phyloP scores from a whole-genome alignment of 805 yeast species.

The Wickerhamiella alocasiicola region DNA sequence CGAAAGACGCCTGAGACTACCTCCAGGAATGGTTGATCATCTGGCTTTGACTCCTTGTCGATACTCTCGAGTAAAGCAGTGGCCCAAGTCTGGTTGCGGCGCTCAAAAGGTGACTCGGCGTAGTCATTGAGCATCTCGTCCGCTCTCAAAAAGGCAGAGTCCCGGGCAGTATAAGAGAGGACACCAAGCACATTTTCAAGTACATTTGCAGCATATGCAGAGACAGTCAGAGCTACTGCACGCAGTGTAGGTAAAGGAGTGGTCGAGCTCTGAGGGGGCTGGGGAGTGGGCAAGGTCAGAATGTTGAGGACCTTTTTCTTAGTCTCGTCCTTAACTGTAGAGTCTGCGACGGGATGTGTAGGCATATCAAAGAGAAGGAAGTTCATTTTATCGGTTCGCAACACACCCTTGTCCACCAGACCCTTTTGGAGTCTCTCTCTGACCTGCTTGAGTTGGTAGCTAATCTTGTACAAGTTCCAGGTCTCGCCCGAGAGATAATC shows the following conservation, averaged over 20 bases:
- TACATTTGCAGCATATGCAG: constrained; percentile 92
- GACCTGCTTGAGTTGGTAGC: constrained; percentile 92
- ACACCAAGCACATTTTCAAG: constrained; percentile 70
- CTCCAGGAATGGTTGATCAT: constrained; percentile 51
- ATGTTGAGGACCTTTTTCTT: constrained; percentile 58
- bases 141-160: constrained; percentile 85
- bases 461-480: constrained; percentile 90
- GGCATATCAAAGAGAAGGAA: constrained; percentile 96
- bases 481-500: constrained; percentile 88
- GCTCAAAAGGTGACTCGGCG: constrained; percentile 72
- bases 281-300: constrained; percentile 48
- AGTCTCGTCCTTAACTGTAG: constrained; percentile 69
- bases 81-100: constrained; percentile 31
- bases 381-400: constrained; percentile 91
- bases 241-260: constrained; percentile 55
- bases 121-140: constrained; percentile 77
- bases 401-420: constrained; percentile 88
- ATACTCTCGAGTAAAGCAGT: constrained; percentile 43
- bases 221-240: constrained; percentile 70
- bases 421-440: constrained; percentile 95
- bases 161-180: constrained; percentile 76
- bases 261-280: constrained; percentile 40
- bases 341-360: constrained; percentile 90
- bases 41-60: constrained; percentile 28
- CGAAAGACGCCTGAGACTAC: constrained; percentile 84